Evolutionary conservation across 2,329 filamentous ascomycete genomes (phyloP), one percentile per base, ranked within the genome.

Genomic region (Cladobotryum mycophilum): DNA sequence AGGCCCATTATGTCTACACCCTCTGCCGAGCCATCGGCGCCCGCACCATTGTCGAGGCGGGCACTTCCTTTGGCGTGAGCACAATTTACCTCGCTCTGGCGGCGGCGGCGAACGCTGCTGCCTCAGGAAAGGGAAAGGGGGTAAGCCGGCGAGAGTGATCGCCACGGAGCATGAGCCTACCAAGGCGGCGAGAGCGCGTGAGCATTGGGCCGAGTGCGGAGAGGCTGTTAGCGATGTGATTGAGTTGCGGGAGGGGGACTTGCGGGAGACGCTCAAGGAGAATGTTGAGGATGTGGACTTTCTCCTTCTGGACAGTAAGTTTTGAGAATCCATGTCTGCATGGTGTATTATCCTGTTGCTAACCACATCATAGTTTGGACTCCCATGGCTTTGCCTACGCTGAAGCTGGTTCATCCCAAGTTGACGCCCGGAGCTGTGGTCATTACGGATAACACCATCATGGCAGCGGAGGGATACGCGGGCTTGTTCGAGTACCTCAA

Each of bases 11-110:
- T 46, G 65, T 81, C 6, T 84, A 84, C 59, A 73, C 78, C 13
- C 69, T 84, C 0, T 64, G 73, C 2, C 70, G 73, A 3, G 69
- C 72, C 20, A 75, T 66, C 2, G 70, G 72, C 2, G 80, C 80
- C 0, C 68, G 66, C 1, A 73, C 72, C 34, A 67, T 84, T n/a
- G 75, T 84, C 45, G 81, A 85, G 58, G 80, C 79, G 0, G 82
- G 81, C 1, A 84, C 82, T 0, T 78, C 74, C 47, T 84, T 80
- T 50, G 81, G 81, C 11, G 76, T 85, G 2, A 81, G 76, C 48
- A 84, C 81, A 0, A 81, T 85, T 47, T 85, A 83, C 56, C 73
- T 85, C 8, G 79, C 80, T 0, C 66, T 84, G 3, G 82, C 80
- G 0, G 78, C 79, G 0, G 72, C 70, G 0, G 70, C 77, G 48